These are phyloP conservation scores for Nothopassalora personata DNA, from an alignment of 2,329 filamentous ascomycete genomes.

Conservation along the genomic window DNA sequence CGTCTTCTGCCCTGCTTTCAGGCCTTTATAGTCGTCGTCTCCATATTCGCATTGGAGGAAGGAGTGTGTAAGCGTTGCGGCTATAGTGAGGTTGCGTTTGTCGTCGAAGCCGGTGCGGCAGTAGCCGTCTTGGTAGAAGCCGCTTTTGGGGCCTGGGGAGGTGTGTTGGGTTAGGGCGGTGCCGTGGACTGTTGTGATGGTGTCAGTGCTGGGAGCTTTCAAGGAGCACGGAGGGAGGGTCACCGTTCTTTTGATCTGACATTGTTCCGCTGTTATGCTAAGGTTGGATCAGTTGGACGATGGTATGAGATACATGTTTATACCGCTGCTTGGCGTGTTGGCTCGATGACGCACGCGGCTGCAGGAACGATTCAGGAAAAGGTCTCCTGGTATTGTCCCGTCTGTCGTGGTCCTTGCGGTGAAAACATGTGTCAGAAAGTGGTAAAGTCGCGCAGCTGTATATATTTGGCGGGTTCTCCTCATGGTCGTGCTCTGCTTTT, in stretches of 20 bases:
- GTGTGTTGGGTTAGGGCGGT: conserved; percentile 8
- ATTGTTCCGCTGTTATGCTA: background rate
- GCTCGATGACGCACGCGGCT: background rate
- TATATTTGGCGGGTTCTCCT: background rate
- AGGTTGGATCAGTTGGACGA: too few relatives aligned
- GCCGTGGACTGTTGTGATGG: background rate
- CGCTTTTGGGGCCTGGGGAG: background rate
- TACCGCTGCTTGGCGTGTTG: background rate
- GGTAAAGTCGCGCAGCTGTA: too few relatives aligned
- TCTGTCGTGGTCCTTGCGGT: background rate
- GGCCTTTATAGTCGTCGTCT: conserved; percentile 9
- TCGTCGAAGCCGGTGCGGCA: conserved; percentile 11
- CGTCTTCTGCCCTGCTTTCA: conserved; percentile 12
- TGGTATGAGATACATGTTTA: too few relatives aligned
- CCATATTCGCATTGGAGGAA: conserved; percentile 18
- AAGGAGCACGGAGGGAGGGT: background rate
- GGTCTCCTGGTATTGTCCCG: too few relatives aligned
- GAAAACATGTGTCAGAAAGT: too few relatives aligned
- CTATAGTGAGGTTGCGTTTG: conserved; percentile 13
- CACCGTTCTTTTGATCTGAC: background rate
- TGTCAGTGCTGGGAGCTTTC: background rate
- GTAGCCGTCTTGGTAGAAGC: conserved; percentile 16
- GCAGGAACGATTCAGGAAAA: background rate
- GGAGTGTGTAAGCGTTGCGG: conserved; percentile 13
- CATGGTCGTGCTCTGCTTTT: too few relatives aligned